A percentile compares a stretch with the other conserved stretches of the same genome.
phyloP scores from a whole-genome alignment of 208 protist species.

The Leishmania amazonensis region DNA sequence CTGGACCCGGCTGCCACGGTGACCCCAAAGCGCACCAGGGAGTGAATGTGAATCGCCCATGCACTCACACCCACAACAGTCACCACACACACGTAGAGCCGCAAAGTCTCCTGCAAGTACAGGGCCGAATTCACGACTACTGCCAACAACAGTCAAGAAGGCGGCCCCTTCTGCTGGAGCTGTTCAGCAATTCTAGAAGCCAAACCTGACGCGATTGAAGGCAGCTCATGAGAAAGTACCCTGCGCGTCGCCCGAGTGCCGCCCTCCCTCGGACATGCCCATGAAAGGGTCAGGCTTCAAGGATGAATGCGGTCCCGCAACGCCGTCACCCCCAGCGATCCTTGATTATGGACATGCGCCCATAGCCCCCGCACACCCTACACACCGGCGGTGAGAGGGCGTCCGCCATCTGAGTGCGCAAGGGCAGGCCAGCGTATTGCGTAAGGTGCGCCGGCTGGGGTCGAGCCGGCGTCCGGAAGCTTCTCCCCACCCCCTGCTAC shows the following conservation, averaged over 20 bases:
- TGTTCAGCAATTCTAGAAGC: background rate
- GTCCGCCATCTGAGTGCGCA: background rate
- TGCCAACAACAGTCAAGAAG: background rate
- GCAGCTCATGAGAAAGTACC: background rate
- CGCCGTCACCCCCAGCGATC: background rate
- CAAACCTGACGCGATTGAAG: background rate
- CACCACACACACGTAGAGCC: background rate
- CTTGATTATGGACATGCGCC: too few relatives aligned
- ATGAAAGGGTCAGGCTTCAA: background rate
- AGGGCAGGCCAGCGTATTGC: background rate
- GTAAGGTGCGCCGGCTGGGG: background rate
- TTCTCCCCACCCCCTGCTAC: too few relatives aligned
- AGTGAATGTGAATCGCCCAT: background rate
- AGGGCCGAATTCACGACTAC: background rate
- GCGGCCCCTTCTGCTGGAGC: background rate
- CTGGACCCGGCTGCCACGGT: background rate
- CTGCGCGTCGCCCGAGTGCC: background rate
- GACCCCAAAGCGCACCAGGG: background rate
- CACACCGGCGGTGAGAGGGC: background rate
- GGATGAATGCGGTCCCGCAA: background rate
- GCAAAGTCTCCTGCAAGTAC: background rate
- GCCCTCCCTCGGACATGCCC: background rate
- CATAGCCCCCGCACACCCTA: background rate
- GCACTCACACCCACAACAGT: background rate
- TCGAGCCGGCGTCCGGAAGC: background rate